These are phyloP conservation scores for Phytophthora constricta DNA, from an alignment of 352 stramenopile genomes.

Conservation along the genomic window DNA sequence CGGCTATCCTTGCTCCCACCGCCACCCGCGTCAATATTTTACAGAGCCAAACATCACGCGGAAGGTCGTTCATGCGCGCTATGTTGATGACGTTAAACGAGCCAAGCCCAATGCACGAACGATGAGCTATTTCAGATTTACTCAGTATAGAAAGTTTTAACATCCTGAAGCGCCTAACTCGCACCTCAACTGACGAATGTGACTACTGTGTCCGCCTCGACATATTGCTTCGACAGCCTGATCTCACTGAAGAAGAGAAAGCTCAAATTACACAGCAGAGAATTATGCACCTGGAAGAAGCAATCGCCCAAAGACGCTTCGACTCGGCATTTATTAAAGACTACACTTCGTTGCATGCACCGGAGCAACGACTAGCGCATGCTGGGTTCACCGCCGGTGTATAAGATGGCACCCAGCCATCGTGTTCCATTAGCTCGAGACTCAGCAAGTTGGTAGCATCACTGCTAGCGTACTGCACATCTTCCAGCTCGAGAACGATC, in stretches of 20 bases:
- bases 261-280: too few species aligned
- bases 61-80: neutral
- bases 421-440: too few species aligned
- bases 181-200: neutral
- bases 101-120: neutral
- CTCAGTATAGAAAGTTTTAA: neutral
- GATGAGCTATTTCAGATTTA: constrained; percentile 4
- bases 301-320: neutral
- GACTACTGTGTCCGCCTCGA: neutral
- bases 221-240: neutral
- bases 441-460: too few species aligned
- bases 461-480: too few species aligned
- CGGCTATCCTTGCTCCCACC: neutral
- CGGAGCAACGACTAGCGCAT: too few species aligned
- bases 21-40: constrained; percentile 1
- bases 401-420: too few species aligned
- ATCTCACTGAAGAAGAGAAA: neutral
- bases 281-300: neutral
- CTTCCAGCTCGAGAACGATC: too few species aligned
- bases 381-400: too few species aligned
- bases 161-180: neutral
- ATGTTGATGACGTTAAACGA: neutral
- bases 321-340: neutral
- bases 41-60: neutral
- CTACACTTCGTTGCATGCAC: neutral